Conservation (phyloP, 768 basidiomycete genomes). For the Mrakia blollopis region DNA sequence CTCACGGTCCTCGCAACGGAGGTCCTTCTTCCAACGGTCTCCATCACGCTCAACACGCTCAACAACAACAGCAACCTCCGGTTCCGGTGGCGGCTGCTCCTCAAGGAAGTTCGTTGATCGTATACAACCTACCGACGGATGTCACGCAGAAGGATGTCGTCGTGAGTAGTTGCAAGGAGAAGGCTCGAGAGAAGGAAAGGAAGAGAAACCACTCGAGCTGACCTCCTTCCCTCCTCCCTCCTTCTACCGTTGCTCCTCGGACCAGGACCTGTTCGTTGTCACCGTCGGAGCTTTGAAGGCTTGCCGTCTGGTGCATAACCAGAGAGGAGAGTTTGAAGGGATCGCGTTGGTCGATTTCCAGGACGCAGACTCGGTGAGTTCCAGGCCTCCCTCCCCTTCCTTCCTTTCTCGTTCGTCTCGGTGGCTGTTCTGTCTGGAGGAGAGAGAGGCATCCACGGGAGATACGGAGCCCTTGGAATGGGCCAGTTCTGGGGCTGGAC, state of each 20-base stretch:
- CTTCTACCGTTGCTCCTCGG: neutral
- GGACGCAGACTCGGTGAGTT: neutral
- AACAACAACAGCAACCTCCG: neutral
- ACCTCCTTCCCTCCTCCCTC: neutral
- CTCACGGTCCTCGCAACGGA: neutral
- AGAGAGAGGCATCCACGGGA: neutral
- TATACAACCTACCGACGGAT: neutral
- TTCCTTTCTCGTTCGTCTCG: neutral
- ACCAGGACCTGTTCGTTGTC: slow-evolving; percentile 1
- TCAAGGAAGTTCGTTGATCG: neutral
- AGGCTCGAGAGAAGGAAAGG: neutral
- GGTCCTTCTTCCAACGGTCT: too few species aligned
- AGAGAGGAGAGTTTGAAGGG: neutral
- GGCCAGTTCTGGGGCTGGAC: too few species aligned
- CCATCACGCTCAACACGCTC: neutral
- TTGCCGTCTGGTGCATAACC: neutral
- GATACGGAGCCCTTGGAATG: too few species aligned
- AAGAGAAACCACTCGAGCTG: neutral
- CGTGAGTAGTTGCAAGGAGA: neutral
- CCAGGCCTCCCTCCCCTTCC: neutral
- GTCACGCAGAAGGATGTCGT: slow-evolving; percentile 6
- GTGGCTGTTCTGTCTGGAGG: neutral
- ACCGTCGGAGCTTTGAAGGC: neutral
- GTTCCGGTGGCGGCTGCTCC: neutral
- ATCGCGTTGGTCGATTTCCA: neutral